Conservation (phyloP, 345 rosid species). For the Gossypium australe region DNA sequence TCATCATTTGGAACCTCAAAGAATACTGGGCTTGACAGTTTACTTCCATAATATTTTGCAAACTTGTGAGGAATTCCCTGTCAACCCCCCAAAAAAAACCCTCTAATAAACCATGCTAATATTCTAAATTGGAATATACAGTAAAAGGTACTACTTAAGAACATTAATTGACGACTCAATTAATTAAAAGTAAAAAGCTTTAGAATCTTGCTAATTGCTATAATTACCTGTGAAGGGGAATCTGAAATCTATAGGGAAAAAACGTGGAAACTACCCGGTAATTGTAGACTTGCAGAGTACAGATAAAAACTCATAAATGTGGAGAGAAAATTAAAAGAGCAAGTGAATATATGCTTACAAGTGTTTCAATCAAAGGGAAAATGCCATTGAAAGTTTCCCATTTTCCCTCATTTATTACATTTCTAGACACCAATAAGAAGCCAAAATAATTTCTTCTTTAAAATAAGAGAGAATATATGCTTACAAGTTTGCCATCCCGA, state of each 20-base stretch:
- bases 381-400: neutral
- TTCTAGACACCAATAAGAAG: neutral
- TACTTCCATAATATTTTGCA: slow-evolving; percentile 11
- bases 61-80: slow-evolving; percentile 28
- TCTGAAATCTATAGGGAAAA: neutral
- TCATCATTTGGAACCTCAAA: slow-evolving; percentile 23
- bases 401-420: neutral
- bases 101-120: neutral
- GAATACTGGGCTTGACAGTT: neutral
- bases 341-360: neutral
- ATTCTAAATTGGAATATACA: neutral
- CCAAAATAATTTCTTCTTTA: neutral
- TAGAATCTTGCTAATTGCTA: neutral
- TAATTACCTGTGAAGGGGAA: neutral
- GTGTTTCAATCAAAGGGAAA: neutral
- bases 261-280: neutral
- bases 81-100: neutral
- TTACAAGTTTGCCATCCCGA: slow-evolving; percentile 11
- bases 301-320: neutral
- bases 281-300: neutral
- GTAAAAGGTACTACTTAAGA: neutral
- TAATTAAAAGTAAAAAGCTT: neutral
- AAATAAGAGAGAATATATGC: neutral
- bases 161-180: neutral
- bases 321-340: neutral